phyloP scores from a whole-genome alignment of 2,329 filamentous ascomycete species.

The Ophiostoma triangulosporum region DNA sequence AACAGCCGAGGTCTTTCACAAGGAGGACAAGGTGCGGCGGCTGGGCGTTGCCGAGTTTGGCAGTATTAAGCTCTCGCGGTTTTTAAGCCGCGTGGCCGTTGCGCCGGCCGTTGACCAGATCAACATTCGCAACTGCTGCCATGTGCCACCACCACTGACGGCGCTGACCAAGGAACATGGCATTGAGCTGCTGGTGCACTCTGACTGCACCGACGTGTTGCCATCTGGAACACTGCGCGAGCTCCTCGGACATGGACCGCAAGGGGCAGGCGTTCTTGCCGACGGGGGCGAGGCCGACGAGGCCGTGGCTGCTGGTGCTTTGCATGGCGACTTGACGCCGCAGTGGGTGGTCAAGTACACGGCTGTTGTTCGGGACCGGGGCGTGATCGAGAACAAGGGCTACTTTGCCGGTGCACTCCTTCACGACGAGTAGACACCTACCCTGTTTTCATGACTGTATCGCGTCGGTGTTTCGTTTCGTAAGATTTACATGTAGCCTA shows the following conservation, averaged over 20 bases:
- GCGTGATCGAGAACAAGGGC: slow-evolving; percentile 96
- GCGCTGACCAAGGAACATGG: slow-evolving; percentile 68
- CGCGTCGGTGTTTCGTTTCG: slow-evolving; percentile 9
- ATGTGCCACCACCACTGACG: slow-evolving; percentile 77
- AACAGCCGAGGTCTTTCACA: slow-evolving; percentile 55
- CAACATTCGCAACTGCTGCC: slow-evolving; percentile 91
- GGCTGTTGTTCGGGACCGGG: slow-evolving; percentile 81
- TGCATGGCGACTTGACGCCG: slow-evolving; percentile 67
- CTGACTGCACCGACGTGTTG: slow-evolving; percentile 84
- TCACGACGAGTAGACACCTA: slow-evolving; percentile 23
- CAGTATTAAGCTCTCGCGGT: slow-evolving; percentile 63
- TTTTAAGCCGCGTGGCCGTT: slow-evolving; percentile 57
- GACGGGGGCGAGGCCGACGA: slow-evolving; percentile 19
- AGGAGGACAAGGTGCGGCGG: slow-evolving; percentile 55
- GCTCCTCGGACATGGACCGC: slow-evolving; percentile 58
- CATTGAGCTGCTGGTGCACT: slow-evolving; percentile 85
- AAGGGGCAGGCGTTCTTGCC: slow-evolving; percentile 64
- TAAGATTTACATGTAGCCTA: slow-evolving; percentile 15
- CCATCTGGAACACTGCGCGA: slow-evolving; percentile 75
- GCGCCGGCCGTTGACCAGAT: slow-evolving; percentile 85
- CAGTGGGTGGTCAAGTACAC: slow-evolving; percentile 98
- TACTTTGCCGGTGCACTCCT: slow-evolving; percentile 84
- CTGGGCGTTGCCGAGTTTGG: slow-evolving; percentile 89
- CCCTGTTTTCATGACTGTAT: background rate
- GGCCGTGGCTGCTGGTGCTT: slow-evolving; percentile 25